These are phyloP conservation scores for Pseudopyrenochaeta lycopersici DNA, from an alignment of 2,329 filamentous ascomycete genomes.

Conservation along the genomic window DNA sequence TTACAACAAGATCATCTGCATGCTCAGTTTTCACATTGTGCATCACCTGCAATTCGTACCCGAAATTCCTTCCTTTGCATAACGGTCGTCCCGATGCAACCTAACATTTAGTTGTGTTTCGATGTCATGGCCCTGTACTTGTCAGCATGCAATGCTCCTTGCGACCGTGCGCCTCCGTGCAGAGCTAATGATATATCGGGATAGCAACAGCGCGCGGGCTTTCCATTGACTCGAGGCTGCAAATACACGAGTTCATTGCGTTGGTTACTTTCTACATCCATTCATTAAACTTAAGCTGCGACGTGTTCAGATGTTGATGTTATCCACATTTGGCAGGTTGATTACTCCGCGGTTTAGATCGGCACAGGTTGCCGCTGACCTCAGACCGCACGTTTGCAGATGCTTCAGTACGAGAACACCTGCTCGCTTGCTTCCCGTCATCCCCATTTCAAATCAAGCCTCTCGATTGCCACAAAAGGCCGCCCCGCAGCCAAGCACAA, in stretches of 20 bases:
- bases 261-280: not conserved
- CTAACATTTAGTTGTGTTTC: no score
- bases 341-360: constrained; percentile 20
- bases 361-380: constrained; percentile 17
- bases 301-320: constrained; percentile 5
- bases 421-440: not conserved
- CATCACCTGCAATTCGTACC: no score
- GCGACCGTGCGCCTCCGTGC: not conserved
- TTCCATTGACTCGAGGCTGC: not conserved
- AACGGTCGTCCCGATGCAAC: no score
- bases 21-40: not conserved
- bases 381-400: constrained; percentile 10
- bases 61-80: no score
- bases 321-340: constrained; percentile 20
- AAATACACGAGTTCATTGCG: not conserved
- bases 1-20: constrained; percentile 4
- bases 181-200: not conserved
- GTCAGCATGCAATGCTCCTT: not conserved
- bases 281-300: not conserved
- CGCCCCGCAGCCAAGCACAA: not conserved
- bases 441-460: not conserved
- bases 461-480: not conserved
- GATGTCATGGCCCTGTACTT: no score
- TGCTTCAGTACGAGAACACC: constrained; percentile 10
- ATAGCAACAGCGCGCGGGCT: not conserved